phyloP scores from a whole-genome alignment of 2,329 filamentous ascomycete genomes.

The Fusarium pseudonygamai region DNA sequence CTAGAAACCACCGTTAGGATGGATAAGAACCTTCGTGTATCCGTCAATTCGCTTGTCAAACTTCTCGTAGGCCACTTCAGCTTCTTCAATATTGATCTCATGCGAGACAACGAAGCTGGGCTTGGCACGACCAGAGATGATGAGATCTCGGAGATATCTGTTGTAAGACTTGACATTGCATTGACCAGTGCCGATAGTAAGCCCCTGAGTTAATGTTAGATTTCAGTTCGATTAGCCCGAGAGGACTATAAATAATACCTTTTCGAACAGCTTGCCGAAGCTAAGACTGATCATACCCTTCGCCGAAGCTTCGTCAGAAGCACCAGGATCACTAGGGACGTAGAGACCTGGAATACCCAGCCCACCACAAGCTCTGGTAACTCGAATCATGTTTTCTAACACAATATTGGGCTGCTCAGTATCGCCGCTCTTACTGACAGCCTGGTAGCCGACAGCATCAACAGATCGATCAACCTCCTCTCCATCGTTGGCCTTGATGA shows the following conservation, averaged over 20 bases:
- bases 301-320: slow-evolving; percentile 67
- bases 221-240: not conserved
- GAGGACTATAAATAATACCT: slow-evolving; percentile 48
- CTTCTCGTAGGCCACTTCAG: slow-evolving; percentile 69
- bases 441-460: slow-evolving; percentile 74
- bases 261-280: slow-evolving; percentile 75
- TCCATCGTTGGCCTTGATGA: slow-evolving; percentile 65
- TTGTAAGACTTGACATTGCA: slow-evolving; percentile 77
- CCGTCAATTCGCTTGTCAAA: slow-evolving; percentile 73
- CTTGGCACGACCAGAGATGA: slow-evolving; percentile 70
- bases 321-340: slow-evolving; percentile 66
- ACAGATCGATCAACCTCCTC: slow-evolving; percentile 73
- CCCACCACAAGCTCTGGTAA: slow-evolving; percentile 69
- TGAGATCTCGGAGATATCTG: slow-evolving; percentile 71
- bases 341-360: slow-evolving; percentile 67
- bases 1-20: slow-evolving; percentile 64
- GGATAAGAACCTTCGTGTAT: slow-evolving; percentile 74
- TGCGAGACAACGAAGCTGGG: slow-evolving; percentile 74
- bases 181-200: slow-evolving; percentile 69
- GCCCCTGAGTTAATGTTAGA: slow-evolving; percentile 52
- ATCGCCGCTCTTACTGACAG: slow-evolving; percentile 62
- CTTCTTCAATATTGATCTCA: slow-evolving; percentile 70
- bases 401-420: slow-evolving; percentile 71
- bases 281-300: slow-evolving; percentile 71
- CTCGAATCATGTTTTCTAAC: slow-evolving; percentile 70